Evolutionary conservation across 1,284 basidiomycete genomes (phyloP), one percentile per base, ranked within the genome.

Genomic region (Apiotrichum mycotoxinovorans): DNA sequence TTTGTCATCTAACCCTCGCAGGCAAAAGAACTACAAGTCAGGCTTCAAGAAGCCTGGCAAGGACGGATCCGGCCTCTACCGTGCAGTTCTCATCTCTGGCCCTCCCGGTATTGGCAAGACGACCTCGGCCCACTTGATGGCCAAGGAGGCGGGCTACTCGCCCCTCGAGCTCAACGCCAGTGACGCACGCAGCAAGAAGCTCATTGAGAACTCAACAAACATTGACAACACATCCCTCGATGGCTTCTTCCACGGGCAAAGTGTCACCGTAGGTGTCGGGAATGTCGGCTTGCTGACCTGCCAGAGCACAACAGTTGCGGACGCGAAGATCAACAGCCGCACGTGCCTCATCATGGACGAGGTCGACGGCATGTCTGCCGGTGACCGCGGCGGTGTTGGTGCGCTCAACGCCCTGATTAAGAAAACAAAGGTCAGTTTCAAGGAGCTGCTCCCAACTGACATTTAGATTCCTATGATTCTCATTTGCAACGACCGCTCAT

Each of bases 331-430:
- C 60, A 90, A 88, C 0, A 84, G 89, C 64, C 85, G 83, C 67
- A 86, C 89, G 0, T 91, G 92, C 63, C 79, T 98, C 44, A 98
- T 98, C 73, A 97, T 99, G 92, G 96, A 99, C 72, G 96, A 99
- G 75, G 95, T 98, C 0, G 95, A 99, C 67, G 95, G 96, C 10
- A 98, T 98, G 93, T 96, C 92, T 8, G 90, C 91, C 2, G 95
- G 95, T 26, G 96, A 99, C 76, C 83, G 95, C 51, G 95, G 96
- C 22, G 95, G 95, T 61, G 88, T 98, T 1, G 94, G 91, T 30
- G 95, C 95, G 10, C 78, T 98, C 67, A 93, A 93, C 60, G 84
- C 86, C 0, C 73, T 99, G 56, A 96, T 98, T 70, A 93, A 88
- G 79, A 98, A 97, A 81, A 89, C 90, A 15, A 91, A 88, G 80